Conservation (phyloP, 371 early-diverging fungal species). For the Circinella umbellata region DNA sequence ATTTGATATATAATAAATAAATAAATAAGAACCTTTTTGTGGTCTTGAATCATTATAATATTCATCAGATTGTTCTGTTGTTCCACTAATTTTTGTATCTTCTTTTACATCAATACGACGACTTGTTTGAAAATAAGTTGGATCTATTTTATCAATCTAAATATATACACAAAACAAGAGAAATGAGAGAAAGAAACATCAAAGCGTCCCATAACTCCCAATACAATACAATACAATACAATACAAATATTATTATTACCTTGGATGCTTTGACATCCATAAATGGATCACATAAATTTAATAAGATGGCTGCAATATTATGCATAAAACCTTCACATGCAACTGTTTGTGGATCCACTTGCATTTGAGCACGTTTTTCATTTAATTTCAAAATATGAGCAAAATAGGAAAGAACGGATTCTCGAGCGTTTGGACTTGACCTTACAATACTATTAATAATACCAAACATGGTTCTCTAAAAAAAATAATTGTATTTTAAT, state of each 20-base stretch:
- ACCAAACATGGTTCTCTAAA: constrained; percentile 65
- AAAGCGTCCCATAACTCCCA: no score
- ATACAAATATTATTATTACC: constrained; percentile 19
- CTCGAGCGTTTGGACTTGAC: constrained; percentile 60
- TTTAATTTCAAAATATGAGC: constrained; percentile 70
- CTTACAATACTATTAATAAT: constrained; percentile 78
- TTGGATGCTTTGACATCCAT: constrained; percentile 76
- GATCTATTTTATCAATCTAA: constrained; percentile 74
- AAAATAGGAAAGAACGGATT: constrained; percentile 68
- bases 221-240: no score
- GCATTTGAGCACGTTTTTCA: constrained; percentile 82
- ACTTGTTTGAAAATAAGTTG: constrained; percentile 63
- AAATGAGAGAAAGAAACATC: no score
- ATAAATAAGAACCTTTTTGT: constrained; percentile 18
- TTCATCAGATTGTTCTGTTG: constrained; percentile 70
- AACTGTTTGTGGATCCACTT: constrained; percentile 77
- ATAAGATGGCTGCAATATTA: constrained; percentile 71
- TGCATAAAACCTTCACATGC: constrained; percentile 90
- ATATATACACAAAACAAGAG: no score
- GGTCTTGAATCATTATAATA: constrained; percentile 39
- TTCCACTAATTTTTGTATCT: constrained; percentile 82
- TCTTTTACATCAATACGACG: constrained; percentile 65
- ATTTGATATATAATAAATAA: background rate
- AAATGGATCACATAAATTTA: constrained; percentile 85
- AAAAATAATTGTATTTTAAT: background rate